A percentile compares a stretch with the other conserved stretches of the same genome.
These are phyloP conservation scores for Aspergillus ruber DNA, from an alignment of 2,329 filamentous ascomycete genomes.

Conservation along the genomic window DNA sequence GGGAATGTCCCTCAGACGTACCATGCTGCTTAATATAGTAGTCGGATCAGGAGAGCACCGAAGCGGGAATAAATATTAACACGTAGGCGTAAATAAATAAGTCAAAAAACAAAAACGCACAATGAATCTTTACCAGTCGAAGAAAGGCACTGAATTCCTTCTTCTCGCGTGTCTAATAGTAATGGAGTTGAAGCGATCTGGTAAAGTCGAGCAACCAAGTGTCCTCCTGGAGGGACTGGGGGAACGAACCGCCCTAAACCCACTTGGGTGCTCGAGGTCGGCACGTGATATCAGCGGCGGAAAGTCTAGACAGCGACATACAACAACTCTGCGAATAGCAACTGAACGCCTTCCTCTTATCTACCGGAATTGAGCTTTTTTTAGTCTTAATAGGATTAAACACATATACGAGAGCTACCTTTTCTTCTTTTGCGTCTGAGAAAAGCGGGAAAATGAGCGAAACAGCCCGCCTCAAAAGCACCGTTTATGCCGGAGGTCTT, in stretches of 20 bases:
- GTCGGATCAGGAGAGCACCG: slow-evolving; percentile 17
- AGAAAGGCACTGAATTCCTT: slow-evolving; percentile 18
- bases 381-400: neutral
- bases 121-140: slow-evolving; percentile 5
- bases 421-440: neutral
- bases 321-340: no score
- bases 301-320: slow-evolving; percentile 5
- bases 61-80: slow-evolving; percentile 3
- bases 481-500: slow-evolving; percentile 86
- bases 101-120: neutral
- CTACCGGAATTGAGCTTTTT: neutral
- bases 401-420: no score
- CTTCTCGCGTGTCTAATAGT: slow-evolving; percentile 24
- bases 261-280: slow-evolving; percentile 14
- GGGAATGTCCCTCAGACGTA: slow-evolving; percentile 91
- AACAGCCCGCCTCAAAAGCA: slow-evolving; percentile 74
- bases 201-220: slow-evolving; percentile 30
- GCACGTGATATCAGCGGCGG: slow-evolving; percentile 30
- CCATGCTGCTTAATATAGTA: slow-evolving; percentile 56
- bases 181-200: slow-evolving; percentile 15
- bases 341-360: no score
- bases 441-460: slow-evolving; percentile 60
- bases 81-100: no score
- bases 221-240: slow-evolving; percentile 31
- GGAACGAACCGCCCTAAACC: slow-evolving; percentile 23